Evolutionary conservation across 179 eudicot genomes (phyloP), one percentile per base, ranked within the genome.

Genomic region (Amaranthus tricolor): DNA sequence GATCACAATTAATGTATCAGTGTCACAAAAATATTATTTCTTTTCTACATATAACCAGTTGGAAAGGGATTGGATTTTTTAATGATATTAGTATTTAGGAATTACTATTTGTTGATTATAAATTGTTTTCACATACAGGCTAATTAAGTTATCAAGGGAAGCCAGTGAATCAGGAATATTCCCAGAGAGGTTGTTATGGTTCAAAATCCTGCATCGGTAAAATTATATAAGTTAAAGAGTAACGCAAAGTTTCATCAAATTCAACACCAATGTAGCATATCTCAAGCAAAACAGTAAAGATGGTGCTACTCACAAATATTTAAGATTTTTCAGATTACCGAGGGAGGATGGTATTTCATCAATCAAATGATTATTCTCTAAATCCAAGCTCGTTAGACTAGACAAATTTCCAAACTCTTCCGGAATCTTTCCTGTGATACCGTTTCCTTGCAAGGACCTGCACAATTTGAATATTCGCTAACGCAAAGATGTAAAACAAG

Each of bases 271-370:
- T 20, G 71, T 62, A 31, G 51, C 56, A 58, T 6, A 55, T 61
- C 13, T 69, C 47, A 50, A 71, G 40, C 3, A 78, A 56, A 57
- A 13, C 47, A 17, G 66, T 5, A 71, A 3, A 71, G 76, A 72
- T 66, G 70, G 83, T 71, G 75, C 77, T 71, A 85, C 99, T 87
- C 86, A 95, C 99, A 95, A 80, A 82, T 85, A 91, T 76, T 85
- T 86, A 79, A 95, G 98, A 74, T 84, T 82, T 76, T 81, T 82
- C 70, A 95, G 90, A 76, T 91, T 93, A 58, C 97, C 97, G 65
- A 95, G 85, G 73, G 94, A 89, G 81, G 96, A 70, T 77, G 98
- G 99, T 79, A 95, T 89, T 85, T 76, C 90, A 75, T 92, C 99
- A 77, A 85, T 83, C 79, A 95, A 87, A 76, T 59, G 85, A 80